These are phyloP conservation scores for Dactylella cylindrospora DNA, from an alignment of 2,329 filamentous ascomycete species.

Conservation along the genomic window DNA sequence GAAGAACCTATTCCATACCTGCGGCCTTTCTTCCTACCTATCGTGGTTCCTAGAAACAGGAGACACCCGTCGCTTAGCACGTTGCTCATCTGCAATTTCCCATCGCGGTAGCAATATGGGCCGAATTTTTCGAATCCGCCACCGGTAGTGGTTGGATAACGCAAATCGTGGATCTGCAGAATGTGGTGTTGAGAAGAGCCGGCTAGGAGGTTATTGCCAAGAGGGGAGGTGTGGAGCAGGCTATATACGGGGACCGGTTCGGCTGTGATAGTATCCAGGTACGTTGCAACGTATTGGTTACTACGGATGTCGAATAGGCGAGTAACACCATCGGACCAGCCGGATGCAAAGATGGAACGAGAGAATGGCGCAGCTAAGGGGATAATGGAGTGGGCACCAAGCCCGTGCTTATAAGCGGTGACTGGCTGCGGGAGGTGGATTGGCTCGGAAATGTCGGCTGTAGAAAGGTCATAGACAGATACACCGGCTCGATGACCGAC, in stretches of 20 bases:
- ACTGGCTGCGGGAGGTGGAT: conserved; percentile 11
- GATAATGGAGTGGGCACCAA: conserved; percentile 27
- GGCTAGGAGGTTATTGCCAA: conserved; percentile 11
- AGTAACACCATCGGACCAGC: conserved; percentile 34
- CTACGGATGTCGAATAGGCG: conserved; percentile 23
- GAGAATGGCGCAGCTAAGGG: conserved; percentile 17
- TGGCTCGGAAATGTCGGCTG: background rate
- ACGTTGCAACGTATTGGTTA: conserved; percentile 8
- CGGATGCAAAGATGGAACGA: conserved; percentile 12
- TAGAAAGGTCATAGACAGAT: conserved; percentile 9
- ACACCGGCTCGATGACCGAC: conserved; percentile 24
- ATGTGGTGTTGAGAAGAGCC: conserved; percentile 23
- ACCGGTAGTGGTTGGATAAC: conserved; percentile 14
- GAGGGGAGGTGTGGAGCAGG: conserved; percentile 21
- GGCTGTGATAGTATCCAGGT: conserved; percentile 5
- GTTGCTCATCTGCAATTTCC: background rate
- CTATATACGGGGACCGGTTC: conserved; percentile 22
- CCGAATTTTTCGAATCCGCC: background rate
- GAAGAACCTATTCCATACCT: background rate
- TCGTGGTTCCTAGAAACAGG: conserved; percentile 6
- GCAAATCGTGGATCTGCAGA: conserved; percentile 28
- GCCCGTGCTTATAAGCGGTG: conserved; percentile 8
- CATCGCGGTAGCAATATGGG: background rate
- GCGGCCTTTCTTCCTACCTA: background rate
- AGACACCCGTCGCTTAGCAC: conserved; percentile 7